Evolutionary conservation across 1,284 basidiomycete genomes (phyloP), one percentile per base, ranked within the genome.

Genomic region (Austropuccinia psidii): DNA sequence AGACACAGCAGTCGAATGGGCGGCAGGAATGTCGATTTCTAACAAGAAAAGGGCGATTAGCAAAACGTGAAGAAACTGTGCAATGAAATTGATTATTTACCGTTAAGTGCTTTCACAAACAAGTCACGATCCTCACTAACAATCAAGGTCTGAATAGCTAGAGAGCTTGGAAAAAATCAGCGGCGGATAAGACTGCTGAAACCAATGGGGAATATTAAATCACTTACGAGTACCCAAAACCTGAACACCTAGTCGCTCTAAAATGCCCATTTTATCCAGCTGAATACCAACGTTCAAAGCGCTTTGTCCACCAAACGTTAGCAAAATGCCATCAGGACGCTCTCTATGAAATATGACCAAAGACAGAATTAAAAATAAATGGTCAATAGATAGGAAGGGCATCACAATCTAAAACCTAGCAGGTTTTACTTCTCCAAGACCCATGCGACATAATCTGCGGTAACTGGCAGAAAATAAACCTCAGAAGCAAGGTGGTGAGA

Each of bases 21-120:
- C 96, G 66, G 90, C 95, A 49, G 96, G 96, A 77, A 98, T 98
- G 81, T 95, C 89, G 81, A 98, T 98, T 85, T 98, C 93, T 93
- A 79, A n/a, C 6, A 9, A 75, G 75, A 54, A 37, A 11, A 47
- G n/a, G n/a, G n/a, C n/a, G n/a, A n/a, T n/a, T n/a, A n/a, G n/a
- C n/a, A 39, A 69, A 24, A 47, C 13, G 39, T 54, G 19, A 21
- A 52, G 39, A 58, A 65, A 33, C 49, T 49, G 64, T 61, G 39
- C 73, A 76, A 24, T 54, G 29, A 41, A 41, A 8, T 24, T 55
- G 33, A 17, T 31, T 11, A 75, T 83, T 75, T 55, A 93, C 93
- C 90, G 83, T 96, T 96, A 73, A 99, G 85, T 76, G 96, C 96
- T 83, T 96, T 88, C 35, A 95, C 93, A 83, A 99, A 99, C 61